Conservation (phyloP, 495 filamentous ascomycete species). For the Clohesyomyces aquaticus region DNA sequence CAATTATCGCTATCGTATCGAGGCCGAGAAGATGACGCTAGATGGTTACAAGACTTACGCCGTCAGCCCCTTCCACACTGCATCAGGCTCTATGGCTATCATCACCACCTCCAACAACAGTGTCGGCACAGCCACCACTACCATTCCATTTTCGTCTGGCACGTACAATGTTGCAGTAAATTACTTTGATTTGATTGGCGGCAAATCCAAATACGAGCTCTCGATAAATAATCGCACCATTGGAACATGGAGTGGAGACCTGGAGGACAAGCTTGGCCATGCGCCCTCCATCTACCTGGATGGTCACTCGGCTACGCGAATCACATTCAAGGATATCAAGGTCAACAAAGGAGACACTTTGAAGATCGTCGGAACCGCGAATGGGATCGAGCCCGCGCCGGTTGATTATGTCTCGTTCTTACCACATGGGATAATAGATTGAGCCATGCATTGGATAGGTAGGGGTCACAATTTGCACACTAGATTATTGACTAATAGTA, state of each 20-base stretch:
- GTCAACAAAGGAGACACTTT: slow-evolving; percentile 59
- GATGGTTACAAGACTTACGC: slow-evolving; percentile 53
- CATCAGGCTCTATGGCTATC: slow-evolving; percentile 55
- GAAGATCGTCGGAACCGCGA: slow-evolving; percentile 61
- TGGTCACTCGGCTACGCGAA: slow-evolving; percentile 64
- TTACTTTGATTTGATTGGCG: slow-evolving; percentile 66
- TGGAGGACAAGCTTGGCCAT: slow-evolving; percentile 60
- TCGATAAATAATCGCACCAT: slow-evolving; percentile 57
- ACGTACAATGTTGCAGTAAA: slow-evolving; percentile 66
- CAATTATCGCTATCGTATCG: slow-evolving; percentile 64
- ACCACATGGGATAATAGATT: slow-evolving; percentile 51
- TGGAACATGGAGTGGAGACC: slow-evolving; percentile 62
- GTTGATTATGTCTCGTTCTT: slow-evolving; percentile 69
- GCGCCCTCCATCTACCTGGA: slow-evolving; percentile 61
- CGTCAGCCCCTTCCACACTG: slow-evolving; percentile 60
- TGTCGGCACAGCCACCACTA: slow-evolving; percentile 54
- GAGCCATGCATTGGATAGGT: neutral
- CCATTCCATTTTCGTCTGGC: slow-evolving; percentile 54
- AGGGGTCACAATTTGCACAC: neutral
- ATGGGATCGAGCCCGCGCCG: slow-evolving; percentile 65
- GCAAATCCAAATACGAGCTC: slow-evolving; percentile 57
- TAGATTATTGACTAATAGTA: too few species aligned
- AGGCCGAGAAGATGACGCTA: slow-evolving; percentile 66
- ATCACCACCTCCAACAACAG: slow-evolving; percentile 56
- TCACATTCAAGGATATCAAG: slow-evolving; percentile 59